Conservation (phyloP, 1,284 basidiomycete genomes). For the Cutaneotrichosporon sp. region DNA sequence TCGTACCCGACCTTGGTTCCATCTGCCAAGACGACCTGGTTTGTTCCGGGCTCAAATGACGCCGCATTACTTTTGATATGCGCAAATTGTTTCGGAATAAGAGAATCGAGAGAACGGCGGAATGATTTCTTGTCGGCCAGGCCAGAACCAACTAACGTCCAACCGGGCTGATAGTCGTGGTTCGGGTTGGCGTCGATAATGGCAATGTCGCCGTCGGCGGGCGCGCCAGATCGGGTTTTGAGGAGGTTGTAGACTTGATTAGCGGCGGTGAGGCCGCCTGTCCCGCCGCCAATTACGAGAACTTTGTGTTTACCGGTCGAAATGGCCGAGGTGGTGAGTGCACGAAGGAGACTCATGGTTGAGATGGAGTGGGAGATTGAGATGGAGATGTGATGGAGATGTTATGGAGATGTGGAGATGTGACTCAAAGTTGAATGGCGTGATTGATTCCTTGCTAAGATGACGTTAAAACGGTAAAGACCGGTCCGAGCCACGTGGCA, state of each 20-base stretch:
- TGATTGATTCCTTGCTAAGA: not conserved
- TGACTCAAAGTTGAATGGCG: not conserved
- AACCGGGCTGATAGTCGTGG: constrained; percentile 66
- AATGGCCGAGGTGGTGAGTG: constrained; percentile 40
- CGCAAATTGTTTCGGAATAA: constrained; percentile 72
- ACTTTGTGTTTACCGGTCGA: constrained; percentile 54
- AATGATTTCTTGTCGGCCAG: constrained; percentile 67
- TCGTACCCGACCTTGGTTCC: constrained; percentile 80
- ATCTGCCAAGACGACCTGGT: constrained; percentile 67
- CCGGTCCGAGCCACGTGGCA: not conserved
- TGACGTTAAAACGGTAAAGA: not conserved
- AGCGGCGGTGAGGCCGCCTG: constrained; percentile 72
- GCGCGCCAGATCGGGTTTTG: constrained; percentile 63
- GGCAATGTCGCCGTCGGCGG: constrained; percentile 73
- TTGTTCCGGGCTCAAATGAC: constrained; percentile 71
- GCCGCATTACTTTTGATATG: constrained; percentile 74
- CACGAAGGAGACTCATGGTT: constrained; percentile 13
- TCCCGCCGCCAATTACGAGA: constrained; percentile 58
- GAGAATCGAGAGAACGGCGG: constrained; percentile 64
- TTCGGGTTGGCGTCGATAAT: constrained; percentile 64
- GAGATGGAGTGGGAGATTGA: not conserved
- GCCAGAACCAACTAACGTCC: constrained; percentile 90
- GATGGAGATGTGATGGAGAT: not conserved
- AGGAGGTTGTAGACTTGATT: constrained; percentile 81
- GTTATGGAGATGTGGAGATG: not conserved